These are phyloP conservation scores for Cryphonectria carpinicola DNA, from an alignment of 2,329 filamentous ascomycete genomes.

Conservation along the genomic window DNA sequence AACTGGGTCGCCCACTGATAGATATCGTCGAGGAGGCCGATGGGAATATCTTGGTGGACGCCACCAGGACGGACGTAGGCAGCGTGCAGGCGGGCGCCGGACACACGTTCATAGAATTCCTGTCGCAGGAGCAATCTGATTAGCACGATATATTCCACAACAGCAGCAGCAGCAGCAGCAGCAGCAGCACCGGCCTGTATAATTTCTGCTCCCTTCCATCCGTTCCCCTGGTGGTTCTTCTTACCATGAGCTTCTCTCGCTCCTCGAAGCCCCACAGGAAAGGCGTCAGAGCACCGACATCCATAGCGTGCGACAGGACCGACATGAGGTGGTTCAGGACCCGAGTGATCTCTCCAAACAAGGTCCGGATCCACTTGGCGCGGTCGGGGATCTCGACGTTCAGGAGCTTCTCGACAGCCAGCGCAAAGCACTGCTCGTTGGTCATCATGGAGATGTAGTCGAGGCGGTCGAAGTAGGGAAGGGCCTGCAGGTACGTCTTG, in stretches of 20 bases:
- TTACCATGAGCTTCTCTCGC: slow-evolving; percentile 98
- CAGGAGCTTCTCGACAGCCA: slow-evolving; percentile 96
- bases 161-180: too few relatives aligned
- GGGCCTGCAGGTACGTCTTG: slow-evolving; percentile 97
- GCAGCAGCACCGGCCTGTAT: background rate
- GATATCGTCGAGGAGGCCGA: slow-evolving; percentile 96
- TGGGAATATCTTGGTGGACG: slow-evolving; percentile 91
- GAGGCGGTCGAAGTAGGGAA: slow-evolving; percentile 98
- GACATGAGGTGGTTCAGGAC: slow-evolving; percentile 98
- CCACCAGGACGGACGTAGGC: slow-evolving; percentile 96
- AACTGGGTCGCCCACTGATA: slow-evolving; percentile 99
- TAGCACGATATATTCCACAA: slow-evolving; percentile 6
- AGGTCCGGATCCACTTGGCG: slow-evolving; percentile 93
- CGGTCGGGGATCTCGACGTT: slow-evolving; percentile 95
- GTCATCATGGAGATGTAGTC: slow-evolving; percentile 99
- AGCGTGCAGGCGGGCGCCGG: slow-evolving; percentile 93
- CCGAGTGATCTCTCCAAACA: slow-evolving; percentile 95
- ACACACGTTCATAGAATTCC: slow-evolving; percentile 99
- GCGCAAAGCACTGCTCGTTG: slow-evolving; percentile 95
- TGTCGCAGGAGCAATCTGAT: slow-evolving; percentile 42
- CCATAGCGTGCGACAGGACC: slow-evolving; percentile 95
- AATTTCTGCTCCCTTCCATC: background rate
- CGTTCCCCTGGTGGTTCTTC: slow-evolving; percentile 44
- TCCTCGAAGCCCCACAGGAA: slow-evolving; percentile 99
- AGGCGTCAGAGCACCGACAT: slow-evolving; percentile 95